Evolutionary conservation across 2,329 filamentous ascomycete species (phyloP).

Genomic region (Fonsecaea nubica): DNA sequence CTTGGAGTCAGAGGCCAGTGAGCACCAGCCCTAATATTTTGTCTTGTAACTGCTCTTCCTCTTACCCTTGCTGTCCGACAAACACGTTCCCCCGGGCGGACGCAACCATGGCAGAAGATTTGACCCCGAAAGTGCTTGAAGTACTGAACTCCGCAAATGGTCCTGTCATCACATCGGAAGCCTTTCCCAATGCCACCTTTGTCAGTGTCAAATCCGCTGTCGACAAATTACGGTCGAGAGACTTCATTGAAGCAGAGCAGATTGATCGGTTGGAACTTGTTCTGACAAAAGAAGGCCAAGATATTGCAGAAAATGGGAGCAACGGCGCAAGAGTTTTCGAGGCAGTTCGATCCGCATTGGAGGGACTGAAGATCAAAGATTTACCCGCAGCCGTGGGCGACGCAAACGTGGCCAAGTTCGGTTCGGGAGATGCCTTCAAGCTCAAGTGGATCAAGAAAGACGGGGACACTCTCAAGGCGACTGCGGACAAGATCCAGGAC

Average conservation of each 20-base stretch:
- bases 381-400: constrained; percentile 59
- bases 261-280: constrained; percentile 78
- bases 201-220: constrained; percentile 81
- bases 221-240: constrained; percentile 81
- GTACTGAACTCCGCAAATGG: constrained; percentile 66
- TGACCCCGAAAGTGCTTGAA: constrained; percentile 60
- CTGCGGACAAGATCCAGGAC: constrained; percentile 77
- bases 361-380: constrained; percentile 81
- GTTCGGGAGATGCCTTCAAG: constrained; percentile 94
- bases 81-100: constrained; percentile 2
- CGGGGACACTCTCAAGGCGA: constrained; percentile 61
- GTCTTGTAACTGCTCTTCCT: not conserved
- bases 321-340: constrained; percentile 85
- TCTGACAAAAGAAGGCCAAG: constrained; percentile 76
- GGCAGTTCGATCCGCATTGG: constrained; percentile 72
- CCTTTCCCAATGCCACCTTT: constrained; percentile 71
- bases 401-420: constrained; percentile 63
- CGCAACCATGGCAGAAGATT: constrained; percentile 40
- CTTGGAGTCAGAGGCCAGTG: constrained; percentile 24
- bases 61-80: not conserved
- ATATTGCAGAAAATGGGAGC: constrained; percentile 75
- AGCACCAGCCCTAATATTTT: not conserved
- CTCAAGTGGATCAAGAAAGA: constrained; percentile 72
- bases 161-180: constrained; percentile 70
- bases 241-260: constrained; percentile 86